Evolutionary conservation across 768 basidiomycete genomes (phyloP).

Genomic region (Peribolospora baueri): DNA sequence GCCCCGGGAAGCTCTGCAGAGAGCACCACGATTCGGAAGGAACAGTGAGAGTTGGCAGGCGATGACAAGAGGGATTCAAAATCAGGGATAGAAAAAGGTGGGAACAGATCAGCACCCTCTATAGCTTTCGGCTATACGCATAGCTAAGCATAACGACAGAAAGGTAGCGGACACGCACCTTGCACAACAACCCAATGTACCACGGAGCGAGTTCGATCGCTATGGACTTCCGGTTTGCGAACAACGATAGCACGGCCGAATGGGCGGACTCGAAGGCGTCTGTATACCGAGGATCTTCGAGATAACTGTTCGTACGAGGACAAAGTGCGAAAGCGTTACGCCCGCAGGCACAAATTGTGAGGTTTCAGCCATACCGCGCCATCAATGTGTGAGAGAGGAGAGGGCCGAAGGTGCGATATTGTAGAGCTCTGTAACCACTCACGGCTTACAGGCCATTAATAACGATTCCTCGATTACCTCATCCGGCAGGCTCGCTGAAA

Average conservation of each 20-base stretch:
- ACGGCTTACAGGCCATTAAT: slow-evolving; percentile 43
- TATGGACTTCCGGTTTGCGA: slow-evolving; percentile 30
- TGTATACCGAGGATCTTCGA: slow-evolving; percentile 33
- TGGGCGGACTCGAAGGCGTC: slow-evolving; percentile 72
- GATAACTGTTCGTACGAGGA: slow-evolving; percentile 25
- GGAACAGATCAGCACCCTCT: background rate
- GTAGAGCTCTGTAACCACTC: slow-evolving; percentile 14
- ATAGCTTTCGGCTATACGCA: background rate
- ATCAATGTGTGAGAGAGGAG: background rate
- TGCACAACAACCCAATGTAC: slow-evolving; percentile 44
- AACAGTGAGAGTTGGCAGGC: too few relatives aligned
- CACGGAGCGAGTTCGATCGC: slow-evolving; percentile 44
- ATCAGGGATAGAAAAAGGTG: background rate
- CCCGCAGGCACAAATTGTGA: background rate
- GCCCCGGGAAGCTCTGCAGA: slow-evolving; percentile 23
- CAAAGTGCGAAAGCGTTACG: background rate
- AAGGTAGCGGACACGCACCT: slow-evolving; percentile 24
- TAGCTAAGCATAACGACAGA: background rate
- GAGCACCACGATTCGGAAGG: too few relatives aligned
- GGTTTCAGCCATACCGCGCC: slow-evolving; percentile 1
- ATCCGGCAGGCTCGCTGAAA: slow-evolving; percentile 36
- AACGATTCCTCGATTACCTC: slow-evolving; percentile 32
- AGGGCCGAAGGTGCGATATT: background rate
- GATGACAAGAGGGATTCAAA: slow-evolving; percentile 31
- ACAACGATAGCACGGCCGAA: slow-evolving; percentile 52